These are phyloP conservation scores for Entomortierella beljakovae DNA, from an alignment of 192 early-diverging fungal species.

Conservation along the genomic window DNA sequence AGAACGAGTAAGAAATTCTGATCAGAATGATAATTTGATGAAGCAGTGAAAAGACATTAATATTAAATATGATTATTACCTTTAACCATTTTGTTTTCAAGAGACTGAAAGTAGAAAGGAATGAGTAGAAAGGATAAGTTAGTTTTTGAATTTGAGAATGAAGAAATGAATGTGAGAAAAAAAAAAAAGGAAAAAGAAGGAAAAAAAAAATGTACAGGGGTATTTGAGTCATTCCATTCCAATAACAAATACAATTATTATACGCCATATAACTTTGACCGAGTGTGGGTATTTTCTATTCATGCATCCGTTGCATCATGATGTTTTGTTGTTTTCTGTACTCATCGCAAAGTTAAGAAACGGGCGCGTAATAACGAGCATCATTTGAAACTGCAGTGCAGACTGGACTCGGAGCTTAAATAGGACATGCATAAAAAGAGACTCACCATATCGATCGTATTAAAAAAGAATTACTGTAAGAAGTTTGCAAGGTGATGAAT, in stretches of 20 bases:
- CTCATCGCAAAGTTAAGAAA: too few species aligned
- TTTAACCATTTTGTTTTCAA: slow-evolving; percentile 8
- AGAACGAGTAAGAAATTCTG: background rate
- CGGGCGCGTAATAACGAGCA: too few species aligned
- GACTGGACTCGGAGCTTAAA: too few species aligned
- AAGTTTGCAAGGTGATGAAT: too few species aligned
- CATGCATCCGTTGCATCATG: background rate
- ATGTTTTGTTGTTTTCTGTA: background rate
- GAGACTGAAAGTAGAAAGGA: background rate
- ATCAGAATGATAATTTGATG: background rate
- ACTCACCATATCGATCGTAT: too few species aligned
- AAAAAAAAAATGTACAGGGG: too few species aligned
- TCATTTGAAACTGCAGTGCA: too few species aligned
- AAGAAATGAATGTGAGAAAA: background rate
- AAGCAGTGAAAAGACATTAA: background rate
- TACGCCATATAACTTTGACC: background rate
- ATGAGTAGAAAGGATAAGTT: background rate
- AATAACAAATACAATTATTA: background rate
- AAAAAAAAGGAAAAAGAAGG: background rate
- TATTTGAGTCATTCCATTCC: too few species aligned
- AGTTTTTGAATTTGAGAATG: background rate
- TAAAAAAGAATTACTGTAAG: too few species aligned
- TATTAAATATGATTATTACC: slow-evolving; percentile 2
- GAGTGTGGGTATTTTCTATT: background rate
- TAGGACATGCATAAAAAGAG: too few species aligned